Evolutionary conservation across 441 rosid genomes (phyloP), one percentile per base, ranked within the genome.

Genomic region (Gossypium davidsonii): DNA sequence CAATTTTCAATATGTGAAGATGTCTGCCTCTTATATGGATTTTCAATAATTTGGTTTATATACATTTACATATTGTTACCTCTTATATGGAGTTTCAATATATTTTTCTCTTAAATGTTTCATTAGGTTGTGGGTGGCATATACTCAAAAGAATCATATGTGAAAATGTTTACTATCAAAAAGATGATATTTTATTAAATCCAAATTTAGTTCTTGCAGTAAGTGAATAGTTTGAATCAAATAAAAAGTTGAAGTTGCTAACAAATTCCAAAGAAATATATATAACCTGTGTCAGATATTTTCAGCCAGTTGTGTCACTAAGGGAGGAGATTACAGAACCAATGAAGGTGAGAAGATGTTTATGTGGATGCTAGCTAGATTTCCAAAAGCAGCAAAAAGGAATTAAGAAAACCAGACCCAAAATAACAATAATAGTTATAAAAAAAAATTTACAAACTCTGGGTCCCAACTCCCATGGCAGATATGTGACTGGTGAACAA

Each of bases 401-500:
- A 15, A 52, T 34, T 34, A 34, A 34, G 8, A 11, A 8, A 52
- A 10, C 9, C 11, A 21, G 72, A 46, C n/a, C 51, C 51, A 46
- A 46, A 46, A 14, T 3, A 11, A 46, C 74, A 0, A 25, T 15
- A 9, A 61, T 34, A 37, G 25, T 4, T 20, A 26, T 25, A 67
- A 53, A 26, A n/a, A 26, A 57, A 4, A 31, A 1, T 0, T 28
- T 4, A 57, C 21, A 21, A 21, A 48, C 7, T 0, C 9, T 11
- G 79, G 85, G 70, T 55, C 83, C 80, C 39, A 34, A 34, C 39
- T 6, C 39, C 39, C 67, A 44, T 39, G 66, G 42, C 34, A 25
- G 78, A 85, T 49, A 74, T 76, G 25, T 26, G 67, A 78, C 48
- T 67, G 70, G 83, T 79, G 84, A 79, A 3, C 59, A 70, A 74